These are phyloP conservation scores for Fraxinus platypoda DNA, from an alignment of 305 asterid species.

Conservation along the genomic window DNA sequence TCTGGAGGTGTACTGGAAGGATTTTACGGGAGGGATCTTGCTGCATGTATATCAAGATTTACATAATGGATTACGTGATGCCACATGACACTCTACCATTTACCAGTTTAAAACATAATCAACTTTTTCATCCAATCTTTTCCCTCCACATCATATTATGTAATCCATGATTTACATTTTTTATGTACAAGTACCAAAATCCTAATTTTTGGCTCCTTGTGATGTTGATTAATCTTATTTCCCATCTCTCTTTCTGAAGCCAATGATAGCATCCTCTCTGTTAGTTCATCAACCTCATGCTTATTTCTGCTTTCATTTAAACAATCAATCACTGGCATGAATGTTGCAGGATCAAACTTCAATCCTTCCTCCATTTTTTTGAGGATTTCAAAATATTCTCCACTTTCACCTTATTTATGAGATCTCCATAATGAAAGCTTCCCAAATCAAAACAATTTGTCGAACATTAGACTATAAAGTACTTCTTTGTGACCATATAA, in stretches of 20 bases:
- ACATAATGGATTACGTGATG: too few relatives aligned
- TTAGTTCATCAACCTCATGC: constrained; percentile 67
- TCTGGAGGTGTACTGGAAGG: constrained; percentile 7
- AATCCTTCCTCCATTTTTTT: constrained; percentile 56
- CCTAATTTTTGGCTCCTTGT: neutral
- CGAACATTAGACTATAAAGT: constrained; percentile 63
- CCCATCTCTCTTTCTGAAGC: constrained; percentile 44
- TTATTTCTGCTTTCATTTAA: constrained; percentile 56
- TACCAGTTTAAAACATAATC: too few relatives aligned
- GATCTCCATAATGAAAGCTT: constrained; percentile 59
- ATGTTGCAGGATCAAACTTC: constrained; percentile 71
- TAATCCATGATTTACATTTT: too few relatives aligned
- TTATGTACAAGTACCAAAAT: too few relatives aligned
- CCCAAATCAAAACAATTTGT: constrained; percentile 60
- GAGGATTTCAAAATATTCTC: constrained; percentile 50
- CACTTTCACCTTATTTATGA: constrained; percentile 52
- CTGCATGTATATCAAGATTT: too few relatives aligned
- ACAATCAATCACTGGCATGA: constrained; percentile 80
- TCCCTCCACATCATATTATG: too few relatives aligned
- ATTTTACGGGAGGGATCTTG: neutral
- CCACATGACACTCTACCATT: too few relatives aligned
- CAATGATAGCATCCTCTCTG: constrained; percentile 67
- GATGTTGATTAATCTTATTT: constrained; percentile 35
- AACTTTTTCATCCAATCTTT: too few relatives aligned
- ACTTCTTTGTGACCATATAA: constrained; percentile 63